Base-by-base conservation (phyloP, 805 yeast genomes). In the Wickerhamiella brachini region DNA sequence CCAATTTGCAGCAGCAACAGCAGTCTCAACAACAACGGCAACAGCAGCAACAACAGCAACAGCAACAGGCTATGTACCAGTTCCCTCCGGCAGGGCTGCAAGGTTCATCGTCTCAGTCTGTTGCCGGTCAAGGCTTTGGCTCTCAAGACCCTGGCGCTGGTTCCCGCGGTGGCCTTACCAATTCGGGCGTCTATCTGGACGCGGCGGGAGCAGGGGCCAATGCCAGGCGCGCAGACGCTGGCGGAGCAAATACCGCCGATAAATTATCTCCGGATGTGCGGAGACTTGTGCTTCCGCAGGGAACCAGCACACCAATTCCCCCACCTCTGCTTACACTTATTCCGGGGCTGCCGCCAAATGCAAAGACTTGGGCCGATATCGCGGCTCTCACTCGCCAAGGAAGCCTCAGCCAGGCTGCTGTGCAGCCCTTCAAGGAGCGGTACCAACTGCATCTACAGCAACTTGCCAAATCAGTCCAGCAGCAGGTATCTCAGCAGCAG, bases 311-410 rank as follows among this genome's bases (percentile, higher is more conserved):
- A 2, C 87, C 85, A 2, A 85, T 88, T 48, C 95, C 95, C 0
- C 76, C 76, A 15, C 76, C 78, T 2, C 64, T 86, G 23, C 66
- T 86, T 20, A 71, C 75, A 49, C 77, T 77, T 59, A 75, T 86
- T 46, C 94, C 95, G 9, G 81, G 77, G 46, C 70, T 86, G 34
- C 96, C 96, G 0, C 81, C 81, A 13, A 82, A 80, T 48, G 81
- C 81, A 26, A 81, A 76, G 57, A 85, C 94, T 6, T 88, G 95
- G 95, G 77, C 79, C 21, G 85, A 80, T 62, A 78, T 86, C 26
- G 78, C 80, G 64, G 82, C 80, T 43, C 74, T 80, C 57, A 66
- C 52, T 26, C 53, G 49, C 22, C 29, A 44, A 37, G 56, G 53
- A 54, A 51, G 47, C 53, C 53, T 54, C 53, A 38, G 59, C 57